A percentile compares a stretch with the other conserved stretches of the same genome.
phyloP scores from a whole-genome alignment of 2,329 filamentous ascomycete species.

The Conoideocrella luteorostrata region DNA sequence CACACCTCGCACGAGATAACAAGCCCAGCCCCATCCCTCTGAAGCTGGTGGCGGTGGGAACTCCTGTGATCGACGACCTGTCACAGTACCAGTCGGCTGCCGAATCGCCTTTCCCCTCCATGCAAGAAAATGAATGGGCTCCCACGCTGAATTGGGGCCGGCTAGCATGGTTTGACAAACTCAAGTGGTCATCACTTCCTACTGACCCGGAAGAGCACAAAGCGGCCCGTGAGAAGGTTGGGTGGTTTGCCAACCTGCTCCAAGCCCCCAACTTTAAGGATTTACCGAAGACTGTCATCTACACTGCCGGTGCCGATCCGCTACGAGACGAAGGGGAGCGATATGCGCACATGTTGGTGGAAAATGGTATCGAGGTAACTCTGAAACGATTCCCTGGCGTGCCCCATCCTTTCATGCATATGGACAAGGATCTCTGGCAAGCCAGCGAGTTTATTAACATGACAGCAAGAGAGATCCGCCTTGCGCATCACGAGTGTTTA shows the following conservation, averaged over 20 bases:
- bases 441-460: slow-evolving; percentile 26
- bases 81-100: slow-evolving; percentile 26
- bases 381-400: slow-evolving; percentile 39
- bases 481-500: slow-evolving; percentile 18
- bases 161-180: slow-evolving; percentile 33
- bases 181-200: slow-evolving; percentile 23
- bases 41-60: slow-evolving; percentile 31
- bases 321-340: slow-evolving; percentile 43
- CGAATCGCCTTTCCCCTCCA: slow-evolving; percentile 33
- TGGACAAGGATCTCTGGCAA: slow-evolving; percentile 33
- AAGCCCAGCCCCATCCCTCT: slow-evolving; percentile 24
- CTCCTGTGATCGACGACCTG: slow-evolving; percentile 34
- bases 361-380: slow-evolving; percentile 38
- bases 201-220: slow-evolving; percentile 9
- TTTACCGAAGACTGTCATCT: slow-evolving; percentile 33
- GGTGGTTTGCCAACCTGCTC: slow-evolving; percentile 27
- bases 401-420: slow-evolving; percentile 45
- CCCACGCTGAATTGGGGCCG: slow-evolving; percentile 38
- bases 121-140: slow-evolving; percentile 34
- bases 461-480: slow-evolving; percentile 24
- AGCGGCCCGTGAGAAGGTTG: slow-evolving; percentile 13
- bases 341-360: slow-evolving; percentile 35
- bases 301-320: slow-evolving; percentile 37
- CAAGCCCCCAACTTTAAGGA: slow-evolving; percentile 25
- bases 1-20: slow-evolving; percentile 34